Percentiles rank a stretch among this genome's conserved stretches.
phyloP scores from a whole-genome alignment of 768 basidiomycete genomes.

The Tulasnella sp. region DNA sequence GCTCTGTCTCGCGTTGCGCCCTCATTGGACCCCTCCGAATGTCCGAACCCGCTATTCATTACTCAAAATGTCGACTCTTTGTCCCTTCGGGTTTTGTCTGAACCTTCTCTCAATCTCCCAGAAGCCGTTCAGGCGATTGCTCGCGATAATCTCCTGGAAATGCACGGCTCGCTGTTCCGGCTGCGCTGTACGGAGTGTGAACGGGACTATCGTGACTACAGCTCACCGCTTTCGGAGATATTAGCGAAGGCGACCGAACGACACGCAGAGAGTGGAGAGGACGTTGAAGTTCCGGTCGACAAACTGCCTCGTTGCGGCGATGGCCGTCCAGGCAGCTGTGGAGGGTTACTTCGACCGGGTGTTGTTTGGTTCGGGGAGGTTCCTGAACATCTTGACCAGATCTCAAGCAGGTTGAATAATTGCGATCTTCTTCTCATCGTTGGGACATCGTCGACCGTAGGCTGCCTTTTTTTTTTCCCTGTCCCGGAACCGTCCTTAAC shows the following conservation, averaged over 20 bases:
- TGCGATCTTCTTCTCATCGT: conserved; percentile 54
- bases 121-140: background rate
- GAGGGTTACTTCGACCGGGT: conserved; percentile 46
- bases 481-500: background rate
- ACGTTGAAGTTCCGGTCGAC: conserved; percentile 35
- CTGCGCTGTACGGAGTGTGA: conserved; percentile 49
- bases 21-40: conserved; percentile 27
- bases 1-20: conserved; percentile 40
- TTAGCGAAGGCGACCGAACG: conserved; percentile 36
- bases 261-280: conserved; percentile 31
- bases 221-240: conserved; percentile 46
- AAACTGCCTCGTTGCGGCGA: conserved; percentile 44
- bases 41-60: conserved; percentile 37
- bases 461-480: background rate
- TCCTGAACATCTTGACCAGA: conserved; percentile 41
- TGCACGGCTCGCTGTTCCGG: conserved; percentile 60
- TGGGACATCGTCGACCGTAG: conserved; percentile 52
- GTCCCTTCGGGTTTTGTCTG: conserved; percentile 22
- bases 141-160: conserved; percentile 40
- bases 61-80: conserved; percentile 32
- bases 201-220: conserved; percentile 41
- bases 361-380: conserved; percentile 59
- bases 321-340: conserved; percentile 35
- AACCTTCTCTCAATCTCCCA: background rate
- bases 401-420: conserved; percentile 42